phyloP scores from a whole-genome alignment of 2,329 filamentous ascomycete genomes.

The Epicoccum nigrum region DNA sequence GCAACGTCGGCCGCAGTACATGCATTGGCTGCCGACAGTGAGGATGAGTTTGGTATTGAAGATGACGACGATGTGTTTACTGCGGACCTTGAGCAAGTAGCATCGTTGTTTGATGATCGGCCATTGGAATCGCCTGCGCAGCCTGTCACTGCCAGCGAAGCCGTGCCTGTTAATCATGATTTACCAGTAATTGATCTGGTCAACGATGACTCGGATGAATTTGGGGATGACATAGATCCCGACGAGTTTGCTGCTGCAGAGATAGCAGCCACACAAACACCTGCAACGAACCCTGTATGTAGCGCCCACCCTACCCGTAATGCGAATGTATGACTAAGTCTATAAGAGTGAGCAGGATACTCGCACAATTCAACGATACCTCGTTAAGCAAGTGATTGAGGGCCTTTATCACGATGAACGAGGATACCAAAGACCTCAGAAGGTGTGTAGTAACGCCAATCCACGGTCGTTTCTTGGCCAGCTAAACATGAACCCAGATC shows the following conservation, averaged over 20 bases:
- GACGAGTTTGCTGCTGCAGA: conserved; percentile 72
- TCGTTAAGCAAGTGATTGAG: conserved; percentile 75
- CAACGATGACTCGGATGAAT: conserved; percentile 64
- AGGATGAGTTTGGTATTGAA: conserved; percentile 55
- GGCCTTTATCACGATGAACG: conserved; percentile 69
- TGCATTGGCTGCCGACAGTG: conserved; percentile 26
- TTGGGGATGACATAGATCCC: conserved; percentile 74
- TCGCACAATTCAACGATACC: conserved; percentile 84
- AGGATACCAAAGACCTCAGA: conserved; percentile 68
- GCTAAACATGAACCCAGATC: conserved; percentile 61
- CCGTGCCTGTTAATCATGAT: background rate
- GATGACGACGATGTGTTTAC: conserved; percentile 59
- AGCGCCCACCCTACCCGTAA: conserved; percentile 35
- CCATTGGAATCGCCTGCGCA: conserved; percentile 25
- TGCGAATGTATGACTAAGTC: conserved; percentile 63
- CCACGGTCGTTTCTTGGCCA: background rate
- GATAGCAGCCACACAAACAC: conserved; percentile 73
- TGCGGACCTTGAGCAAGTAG: conserved; percentile 64
- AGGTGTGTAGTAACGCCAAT: conserved; percentile 59
- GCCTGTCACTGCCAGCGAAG: conserved; percentile 4
- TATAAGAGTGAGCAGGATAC: conserved; percentile 69
- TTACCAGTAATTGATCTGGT: conserved; percentile 32
- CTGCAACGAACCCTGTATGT: conserved; percentile 59
- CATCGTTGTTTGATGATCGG: conserved; percentile 60
- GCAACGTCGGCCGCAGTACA: conserved; percentile 1